A percentile compares a stretch with the other conserved stretches of the same genome.
Conservation (phyloP, 2,329 filamentous ascomycete species). For the Colletotrichum endophyticum region DNA sequence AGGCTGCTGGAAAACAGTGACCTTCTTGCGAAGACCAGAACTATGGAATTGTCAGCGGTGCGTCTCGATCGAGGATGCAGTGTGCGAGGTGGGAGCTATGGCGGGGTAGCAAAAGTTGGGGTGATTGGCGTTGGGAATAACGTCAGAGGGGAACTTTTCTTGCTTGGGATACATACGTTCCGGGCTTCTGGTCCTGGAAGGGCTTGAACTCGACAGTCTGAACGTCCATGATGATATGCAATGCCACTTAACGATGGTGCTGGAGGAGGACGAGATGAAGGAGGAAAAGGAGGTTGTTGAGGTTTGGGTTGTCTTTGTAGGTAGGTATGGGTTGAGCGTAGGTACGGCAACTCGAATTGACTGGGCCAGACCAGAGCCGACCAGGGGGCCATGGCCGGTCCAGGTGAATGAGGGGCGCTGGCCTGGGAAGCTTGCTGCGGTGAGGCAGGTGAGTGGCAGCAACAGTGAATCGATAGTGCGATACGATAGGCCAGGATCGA, state of each 20-base stretch:
- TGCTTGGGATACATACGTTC: conserved; percentile 77
- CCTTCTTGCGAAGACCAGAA: conserved; percentile 98
- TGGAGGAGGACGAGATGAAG: conserved; percentile 9
- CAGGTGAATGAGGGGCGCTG: not conserved
- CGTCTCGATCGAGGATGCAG: not conserved
- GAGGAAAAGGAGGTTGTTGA: conserved; percentile 22
- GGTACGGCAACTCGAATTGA: not conserved
- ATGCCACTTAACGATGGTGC: conserved; percentile 5
- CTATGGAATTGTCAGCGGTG: conserved; percentile 49
- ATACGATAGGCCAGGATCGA: not conserved
- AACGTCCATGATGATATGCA: conserved; percentile 63
- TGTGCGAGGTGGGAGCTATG: conserved; percentile 9
- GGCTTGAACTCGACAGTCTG: conserved; percentile 83
- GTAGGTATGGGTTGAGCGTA: not conserved
- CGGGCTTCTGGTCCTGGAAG: conserved; percentile 96
- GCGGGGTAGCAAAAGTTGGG: conserved; percentile 8
- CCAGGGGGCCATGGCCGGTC: not conserved
- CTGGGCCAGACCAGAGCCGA: not conserved
- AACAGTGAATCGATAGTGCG: not conserved
- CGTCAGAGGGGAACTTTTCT: conserved; percentile 23
- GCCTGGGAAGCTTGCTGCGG: not conserved
- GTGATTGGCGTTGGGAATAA: conserved; percentile 31
- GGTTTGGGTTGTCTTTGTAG: not conserved
- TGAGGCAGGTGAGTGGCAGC: conserved; percentile 2
- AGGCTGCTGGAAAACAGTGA: conserved; percentile 93